Percentiles rank a stretch among this genome's conserved stretches.
Conservation (phyloP, 1,284 basidiomycete genomes). For the Agaricales sp. region DNA sequence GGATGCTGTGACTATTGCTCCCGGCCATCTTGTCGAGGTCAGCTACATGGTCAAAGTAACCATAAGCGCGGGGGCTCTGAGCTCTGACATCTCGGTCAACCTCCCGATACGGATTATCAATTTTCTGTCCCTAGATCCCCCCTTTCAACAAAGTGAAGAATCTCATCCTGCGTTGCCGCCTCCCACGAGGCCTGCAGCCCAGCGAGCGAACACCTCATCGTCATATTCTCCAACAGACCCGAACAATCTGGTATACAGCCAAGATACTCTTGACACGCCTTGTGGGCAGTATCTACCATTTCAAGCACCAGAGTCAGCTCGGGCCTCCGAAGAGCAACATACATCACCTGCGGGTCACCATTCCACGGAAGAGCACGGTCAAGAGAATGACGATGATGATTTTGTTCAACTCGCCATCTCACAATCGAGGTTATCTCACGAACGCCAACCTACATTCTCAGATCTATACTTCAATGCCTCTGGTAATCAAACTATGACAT, state of each 20-base stretch:
- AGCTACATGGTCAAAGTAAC: slow-evolving; percentile 69
- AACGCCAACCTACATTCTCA: slow-evolving; percentile 18
- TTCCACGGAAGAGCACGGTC: not conserved
- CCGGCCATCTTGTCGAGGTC: slow-evolving; percentile 73
- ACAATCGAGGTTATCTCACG: slow-evolving; percentile 15
- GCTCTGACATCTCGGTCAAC: slow-evolving; percentile 54
- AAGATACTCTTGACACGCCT: no score
- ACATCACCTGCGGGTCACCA: no score
- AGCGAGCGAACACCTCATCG: no score
- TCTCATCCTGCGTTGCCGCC: no score
- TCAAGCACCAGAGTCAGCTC: no score
- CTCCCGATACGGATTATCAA: slow-evolving; percentile 71
- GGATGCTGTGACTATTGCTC: slow-evolving; percentile 67
- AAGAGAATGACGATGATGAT: slow-evolving; percentile 20
- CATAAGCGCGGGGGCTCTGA: slow-evolving; percentile 53
- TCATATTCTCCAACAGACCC: no score
- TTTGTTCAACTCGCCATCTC: slow-evolving; percentile 22
- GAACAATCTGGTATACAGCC: no score
- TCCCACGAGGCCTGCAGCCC: no score
- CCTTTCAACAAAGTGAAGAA: slow-evolving; percentile 13
- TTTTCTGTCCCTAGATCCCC: slow-evolving; percentile 75
- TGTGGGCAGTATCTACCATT: no score
- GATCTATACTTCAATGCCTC: slow-evolving; percentile 21
- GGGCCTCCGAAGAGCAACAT: no score
- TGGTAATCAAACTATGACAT: slow-evolving; percentile 9